Base-by-base conservation (phyloP, 2,329 filamentous ascomycete species). In the Alternaria sp. region DNA sequence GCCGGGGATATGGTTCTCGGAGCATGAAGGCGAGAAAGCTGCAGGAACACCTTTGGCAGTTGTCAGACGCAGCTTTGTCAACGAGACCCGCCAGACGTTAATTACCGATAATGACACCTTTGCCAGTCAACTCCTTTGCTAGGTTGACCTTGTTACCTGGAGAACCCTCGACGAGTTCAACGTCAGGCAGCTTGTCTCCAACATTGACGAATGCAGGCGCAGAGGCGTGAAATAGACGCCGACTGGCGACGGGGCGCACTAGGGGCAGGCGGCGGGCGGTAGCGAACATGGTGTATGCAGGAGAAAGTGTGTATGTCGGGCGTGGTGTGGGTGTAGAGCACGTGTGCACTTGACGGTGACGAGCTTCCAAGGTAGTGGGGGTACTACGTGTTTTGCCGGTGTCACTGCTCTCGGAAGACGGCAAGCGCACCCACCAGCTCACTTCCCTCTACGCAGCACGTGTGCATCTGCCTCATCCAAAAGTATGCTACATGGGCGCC, bases 61-160 rank as follows among this genome's bases (percentile, higher is more conserved):
- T 60, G 43, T 64, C 51, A 57, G 61, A 49, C 46, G 24, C 56
- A 49, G 22, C 49, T 61, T 62, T 42, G 8, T 39, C 55, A 12
- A 24, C 22, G 16, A 51, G n/a, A 30, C 62, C 47, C 42, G 43
- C 51, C 58, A 42, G 55, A 46, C 11, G 51, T 51, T 28, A 52
- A 68, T 62, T 66, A 78, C 76, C 76, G 66, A 98, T 86, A 75
- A 98, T 90, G 71, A 97, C 81, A 59, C 91, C 93, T 75, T 92
- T 91, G 65, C 87, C 88, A 26, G 69, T 71, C 64, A 96, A 85
- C 82, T 96, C 92, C 65, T 90, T 86, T 69, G 91, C 88, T 61
- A 98, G 85, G 81, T 92, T 94, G 79, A 98, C 88, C 81, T 94
- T 95, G 86, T 93, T 96, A 62, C 91, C 93, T 1, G 94, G 94